Evolutionary conservation across 768 basidiomycete species (phyloP).

Genomic region (Rickenella mellea): DNA sequence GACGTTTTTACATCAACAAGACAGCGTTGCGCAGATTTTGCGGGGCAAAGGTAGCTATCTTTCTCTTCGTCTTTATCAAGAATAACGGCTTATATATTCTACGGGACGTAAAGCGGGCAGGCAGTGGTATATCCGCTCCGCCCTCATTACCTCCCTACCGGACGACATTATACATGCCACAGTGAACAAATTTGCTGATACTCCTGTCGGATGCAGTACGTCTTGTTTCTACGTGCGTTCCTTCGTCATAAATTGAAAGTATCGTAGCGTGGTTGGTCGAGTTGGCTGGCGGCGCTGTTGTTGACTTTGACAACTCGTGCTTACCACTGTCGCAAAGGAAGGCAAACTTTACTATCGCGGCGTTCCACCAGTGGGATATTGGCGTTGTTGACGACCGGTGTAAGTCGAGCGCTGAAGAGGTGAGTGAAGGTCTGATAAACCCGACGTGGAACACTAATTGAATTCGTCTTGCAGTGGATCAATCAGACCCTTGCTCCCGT

Average conservation of each 20-base stretch:
- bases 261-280: slow-evolving; percentile 84
- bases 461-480: slow-evolving; percentile 55
- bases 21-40: slow-evolving; percentile 84
- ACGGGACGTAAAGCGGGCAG: slow-evolving; percentile 45
- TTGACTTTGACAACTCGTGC: slow-evolving; percentile 64
- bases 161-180: slow-evolving; percentile 84
- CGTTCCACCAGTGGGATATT: slow-evolving; percentile 90
- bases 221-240: slow-evolving; percentile 11
- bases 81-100: neutral
- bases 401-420: slow-evolving; percentile 73
- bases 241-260: neutral
- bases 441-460: slow-evolving; percentile 6
- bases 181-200: slow-evolving; percentile 69
- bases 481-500: slow-evolving; percentile 60
- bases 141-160: slow-evolving; percentile 72
- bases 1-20: slow-evolving; percentile 82
- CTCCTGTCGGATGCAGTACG: slow-evolving; percentile 88
- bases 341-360: slow-evolving; percentile 77
- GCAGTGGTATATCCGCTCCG: slow-evolving; percentile 88
- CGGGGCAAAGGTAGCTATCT: slow-evolving; percentile 60
- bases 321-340: slow-evolving; percentile 72
- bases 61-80: neutral
- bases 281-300: slow-evolving; percentile 72
- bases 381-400: slow-evolving; percentile 74
- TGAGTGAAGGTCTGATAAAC: slow-evolving; percentile 18